phyloP scores from a whole-genome alignment of 495 filamentous ascomycete genomes.

The Hypoxylon cercidicola region DNA sequence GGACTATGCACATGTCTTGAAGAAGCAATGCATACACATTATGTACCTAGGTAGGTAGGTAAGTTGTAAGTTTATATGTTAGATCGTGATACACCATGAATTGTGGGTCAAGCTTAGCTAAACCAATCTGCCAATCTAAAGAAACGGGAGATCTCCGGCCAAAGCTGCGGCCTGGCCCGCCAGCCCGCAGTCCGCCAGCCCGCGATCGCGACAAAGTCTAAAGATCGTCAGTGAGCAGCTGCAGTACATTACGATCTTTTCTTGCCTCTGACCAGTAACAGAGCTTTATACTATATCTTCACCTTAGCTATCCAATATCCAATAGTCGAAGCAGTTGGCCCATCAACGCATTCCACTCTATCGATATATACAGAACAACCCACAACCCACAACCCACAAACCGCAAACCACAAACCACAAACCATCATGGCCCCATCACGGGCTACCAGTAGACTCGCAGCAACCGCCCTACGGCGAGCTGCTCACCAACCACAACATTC shows the following conservation, averaged over 20 bases:
- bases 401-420: not conserved
- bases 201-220: conserved; percentile 1
- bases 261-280: too few relatives aligned
- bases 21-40: too few relatives aligned
- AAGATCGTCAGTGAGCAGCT: conserved; percentile 4
- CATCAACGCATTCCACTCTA: not conserved
- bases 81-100: too few relatives aligned
- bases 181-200: not conserved
- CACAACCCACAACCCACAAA: not conserved
- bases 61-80: too few relatives aligned
- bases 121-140: too few relatives aligned
- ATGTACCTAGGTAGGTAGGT: too few relatives aligned
- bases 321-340: not conserved
- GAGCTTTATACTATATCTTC: too few relatives aligned
- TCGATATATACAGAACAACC: too few relatives aligned
- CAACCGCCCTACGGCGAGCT: conserved; percentile 8
- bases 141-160: conserved; percentile 31
- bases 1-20: too few relatives aligned
- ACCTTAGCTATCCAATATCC: not conserved
- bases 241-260: conserved; percentile 4
- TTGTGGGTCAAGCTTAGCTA: too few relatives aligned
- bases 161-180: conserved; percentile 9
- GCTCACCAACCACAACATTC: conserved; percentile 8
- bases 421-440: conserved; percentile 22
- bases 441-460: conserved; percentile 15